Conservation (phyloP, 176 grass and related monocot genomes). For the Oryza nivara region DNA sequence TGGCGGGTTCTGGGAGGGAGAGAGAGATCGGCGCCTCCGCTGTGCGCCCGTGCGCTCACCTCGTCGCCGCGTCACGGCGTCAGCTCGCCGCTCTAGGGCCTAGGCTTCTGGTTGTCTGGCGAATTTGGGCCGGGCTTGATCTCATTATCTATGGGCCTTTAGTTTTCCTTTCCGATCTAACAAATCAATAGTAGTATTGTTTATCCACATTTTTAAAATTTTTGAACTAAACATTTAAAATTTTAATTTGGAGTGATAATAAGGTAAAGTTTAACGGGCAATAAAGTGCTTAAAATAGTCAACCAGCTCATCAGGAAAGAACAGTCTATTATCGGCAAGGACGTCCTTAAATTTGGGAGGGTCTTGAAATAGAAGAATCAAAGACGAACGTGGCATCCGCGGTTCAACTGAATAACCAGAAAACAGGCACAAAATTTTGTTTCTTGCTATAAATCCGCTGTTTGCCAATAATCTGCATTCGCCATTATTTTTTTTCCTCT, state of each 20-base stretch:
- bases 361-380: background rate
- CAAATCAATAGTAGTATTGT: background rate
- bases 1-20: constrained; percentile 26
- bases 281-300: constrained; percentile 17
- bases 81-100: no score
- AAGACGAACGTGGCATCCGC: background rate
- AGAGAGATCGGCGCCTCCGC: background rate
- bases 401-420: constrained; percentile 13
- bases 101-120: background rate
- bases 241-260: background rate
- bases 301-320: background rate
- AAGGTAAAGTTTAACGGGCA: background rate
- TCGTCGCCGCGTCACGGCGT: no score
- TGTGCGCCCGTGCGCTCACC: no score
- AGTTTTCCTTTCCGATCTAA: background rate
- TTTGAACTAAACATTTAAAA: background rate
- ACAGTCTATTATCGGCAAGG: constrained; percentile 32
- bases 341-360: background rate
- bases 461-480: background rate
- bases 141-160: background rate
- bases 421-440: background rate
- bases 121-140: background rate
- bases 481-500: background rate
- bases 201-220: background rate
- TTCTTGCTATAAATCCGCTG: constrained; percentile 32